These are phyloP conservation scores for Poteriospumella lacustris DNA, from an alignment of 108 stramenopile species.

Conservation along the genomic window DNA sequence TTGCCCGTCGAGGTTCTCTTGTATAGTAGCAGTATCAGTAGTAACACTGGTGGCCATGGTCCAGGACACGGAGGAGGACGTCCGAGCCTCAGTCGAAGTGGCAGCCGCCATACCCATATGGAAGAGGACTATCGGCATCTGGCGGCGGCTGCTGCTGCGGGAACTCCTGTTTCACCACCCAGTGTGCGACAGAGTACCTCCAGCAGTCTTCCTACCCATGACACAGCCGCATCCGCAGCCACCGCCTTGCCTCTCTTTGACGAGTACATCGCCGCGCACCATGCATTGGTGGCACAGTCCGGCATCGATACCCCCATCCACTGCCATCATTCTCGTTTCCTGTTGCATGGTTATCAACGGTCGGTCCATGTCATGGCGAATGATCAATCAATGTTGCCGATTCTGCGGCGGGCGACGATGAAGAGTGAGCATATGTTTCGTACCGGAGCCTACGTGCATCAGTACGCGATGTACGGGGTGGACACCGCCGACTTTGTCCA, in stretches of 20 bases:
- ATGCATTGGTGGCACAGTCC: neutral
- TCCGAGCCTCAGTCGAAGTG: neutral
- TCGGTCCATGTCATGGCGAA: neutral
- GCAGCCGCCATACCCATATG: no score
- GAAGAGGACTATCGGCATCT: no score
- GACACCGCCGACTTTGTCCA: constrained; percentile 35
- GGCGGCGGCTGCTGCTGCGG: no score
- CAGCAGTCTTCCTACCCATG: no score
- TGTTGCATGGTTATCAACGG: constrained; percentile 17
- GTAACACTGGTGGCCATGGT: neutral
- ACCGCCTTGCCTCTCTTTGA: no score
- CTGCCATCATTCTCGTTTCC: neutral
- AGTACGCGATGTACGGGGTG: constrained; percentile 36
- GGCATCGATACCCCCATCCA: neutral
- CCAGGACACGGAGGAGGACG: neutral
- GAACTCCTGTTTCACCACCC: no score
- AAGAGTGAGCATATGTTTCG: constrained; percentile 20
- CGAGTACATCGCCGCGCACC: neutral
- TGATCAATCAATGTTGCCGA: constrained; percentile 15
- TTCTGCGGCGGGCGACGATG: neutral
- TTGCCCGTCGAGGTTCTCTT: neutral
- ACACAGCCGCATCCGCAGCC: no score
- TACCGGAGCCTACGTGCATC: constrained; percentile 45
- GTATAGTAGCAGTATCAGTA: neutral
- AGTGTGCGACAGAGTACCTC: no score